phyloP scores from a whole-genome alignment of 495 filamentous ascomycete genomes.

The Aspergillus sclerotiicarbonarius region DNA sequence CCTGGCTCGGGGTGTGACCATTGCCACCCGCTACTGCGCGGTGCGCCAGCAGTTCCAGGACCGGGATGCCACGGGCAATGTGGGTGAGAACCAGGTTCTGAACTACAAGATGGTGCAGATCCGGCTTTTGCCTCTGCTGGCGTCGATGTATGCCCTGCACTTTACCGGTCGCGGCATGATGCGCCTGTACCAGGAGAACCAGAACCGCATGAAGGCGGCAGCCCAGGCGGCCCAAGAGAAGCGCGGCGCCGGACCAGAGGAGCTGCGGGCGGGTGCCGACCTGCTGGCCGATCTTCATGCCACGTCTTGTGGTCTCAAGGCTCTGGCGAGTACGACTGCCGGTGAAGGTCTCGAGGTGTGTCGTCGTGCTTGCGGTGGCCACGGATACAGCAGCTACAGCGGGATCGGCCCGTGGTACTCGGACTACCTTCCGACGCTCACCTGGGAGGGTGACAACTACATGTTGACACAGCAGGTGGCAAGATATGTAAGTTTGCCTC shows the following conservation, averaged over 20 bases:
- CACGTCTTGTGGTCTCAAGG: conserved; percentile 71
- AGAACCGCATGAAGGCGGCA: conserved; percentile 56
- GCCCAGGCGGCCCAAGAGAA: conserved; percentile 35
- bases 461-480: conserved; percentile 80
- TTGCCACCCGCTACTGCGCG: conserved; percentile 67
- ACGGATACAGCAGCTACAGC: conserved; percentile 68
- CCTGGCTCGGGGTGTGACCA: conserved; percentile 72
- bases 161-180: conserved; percentile 72
- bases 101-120: conserved; percentile 78
- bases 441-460: conserved; percentile 69
- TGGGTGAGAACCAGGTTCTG: conserved; percentile 66
- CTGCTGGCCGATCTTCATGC: conserved; percentile 71
- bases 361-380: conserved; percentile 69
- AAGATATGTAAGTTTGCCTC: conserved; percentile 50
- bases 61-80: conserved; percentile 54
- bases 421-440: conserved; percentile 67
- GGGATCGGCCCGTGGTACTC: conserved; percentile 68
- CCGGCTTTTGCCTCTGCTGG: conserved; percentile 64
- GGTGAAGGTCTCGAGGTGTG: conserved; percentile 69
- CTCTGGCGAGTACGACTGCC: conserved; percentile 63
- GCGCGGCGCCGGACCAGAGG: conserved; percentile 64
- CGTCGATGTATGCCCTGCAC: conserved; percentile 71
- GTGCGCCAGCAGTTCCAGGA: conserved; percentile 71
- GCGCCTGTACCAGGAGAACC: conserved; percentile 62
- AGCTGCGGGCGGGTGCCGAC: conserved; percentile 61